Conservation (phyloP, 1,284 basidiomycete species). For the Trichosporon sp. region DNA sequence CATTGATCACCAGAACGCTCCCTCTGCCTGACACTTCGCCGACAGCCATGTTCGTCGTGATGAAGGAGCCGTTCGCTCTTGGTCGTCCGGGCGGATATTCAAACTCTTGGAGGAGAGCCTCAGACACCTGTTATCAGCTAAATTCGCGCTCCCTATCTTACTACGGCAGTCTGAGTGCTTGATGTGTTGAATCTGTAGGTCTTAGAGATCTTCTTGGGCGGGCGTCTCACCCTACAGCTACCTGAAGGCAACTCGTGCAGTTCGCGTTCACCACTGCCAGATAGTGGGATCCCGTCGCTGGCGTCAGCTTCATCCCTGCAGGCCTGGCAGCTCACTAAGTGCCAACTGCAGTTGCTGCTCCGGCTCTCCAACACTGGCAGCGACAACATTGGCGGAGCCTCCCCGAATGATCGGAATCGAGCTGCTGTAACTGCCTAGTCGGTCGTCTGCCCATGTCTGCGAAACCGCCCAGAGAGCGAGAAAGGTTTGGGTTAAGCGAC, state of each 20-base stretch:
- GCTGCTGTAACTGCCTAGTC: conserved; percentile 43
- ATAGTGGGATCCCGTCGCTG: conserved; percentile 23
- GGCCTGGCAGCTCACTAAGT: conserved; percentile 39
- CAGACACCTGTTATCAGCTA: neutral
- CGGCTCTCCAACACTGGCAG: conserved; percentile 42
- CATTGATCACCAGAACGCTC: neutral
- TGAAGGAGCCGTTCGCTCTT: neutral
- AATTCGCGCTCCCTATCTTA: neutral
- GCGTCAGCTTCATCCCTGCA: neutral
- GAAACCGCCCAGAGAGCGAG: neutral
- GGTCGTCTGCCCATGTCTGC: conserved; percentile 24
- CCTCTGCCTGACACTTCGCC: neutral
- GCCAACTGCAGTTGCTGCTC: conserved; percentile 45
- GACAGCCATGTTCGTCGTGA: neutral
- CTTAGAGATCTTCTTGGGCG: neutral
- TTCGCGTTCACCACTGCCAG: neutral
- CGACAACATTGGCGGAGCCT: conserved; percentile 45
- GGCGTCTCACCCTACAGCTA: neutral
- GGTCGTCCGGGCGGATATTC: neutral
- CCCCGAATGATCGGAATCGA: conserved; percentile 42
- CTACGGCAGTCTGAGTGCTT: neutral
- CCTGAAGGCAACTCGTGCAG: neutral
- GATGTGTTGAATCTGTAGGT: conserved; percentile 21
- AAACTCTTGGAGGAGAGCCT: neutral
- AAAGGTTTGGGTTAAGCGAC: neutral